Evolutionary conservation across 768 basidiomycete genomes (phyloP).

Genomic region (Suillus fuscotomentosus): DNA sequence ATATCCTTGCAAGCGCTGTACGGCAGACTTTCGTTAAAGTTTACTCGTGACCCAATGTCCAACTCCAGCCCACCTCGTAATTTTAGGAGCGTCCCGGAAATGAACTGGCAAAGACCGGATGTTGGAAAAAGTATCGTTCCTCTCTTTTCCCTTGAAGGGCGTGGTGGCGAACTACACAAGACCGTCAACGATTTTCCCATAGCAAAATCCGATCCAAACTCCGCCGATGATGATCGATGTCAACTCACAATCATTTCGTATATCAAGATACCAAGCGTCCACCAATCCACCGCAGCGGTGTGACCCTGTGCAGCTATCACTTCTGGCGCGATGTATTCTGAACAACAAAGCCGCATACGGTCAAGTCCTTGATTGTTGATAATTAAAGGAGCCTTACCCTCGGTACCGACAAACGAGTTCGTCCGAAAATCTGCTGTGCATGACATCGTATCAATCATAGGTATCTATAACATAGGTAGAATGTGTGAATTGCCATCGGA

Average conservation of each 20-base stretch:
- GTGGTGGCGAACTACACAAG: constrained; percentile 88
- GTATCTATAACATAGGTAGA: constrained; percentile 52
- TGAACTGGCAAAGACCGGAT: constrained; percentile 83
- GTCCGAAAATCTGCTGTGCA: constrained; percentile 98
- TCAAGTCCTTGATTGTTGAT: neutral
- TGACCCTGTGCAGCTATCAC: constrained; percentile 96
- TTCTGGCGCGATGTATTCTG: constrained; percentile 99
- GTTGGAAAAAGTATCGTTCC: constrained; percentile 95
- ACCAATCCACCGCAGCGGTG: constrained; percentile 99
- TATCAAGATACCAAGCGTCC: constrained; percentile 97
- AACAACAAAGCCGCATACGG: neutral
- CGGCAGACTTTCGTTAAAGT: constrained; percentile 11
- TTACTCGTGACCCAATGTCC: neutral
- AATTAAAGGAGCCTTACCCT: constrained; percentile 57
- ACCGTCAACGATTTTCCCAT: constrained; percentile 33
- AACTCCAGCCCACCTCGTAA: constrained; percentile 56
- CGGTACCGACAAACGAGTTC: constrained; percentile 98
- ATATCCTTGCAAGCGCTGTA: constrained; percentile 85
- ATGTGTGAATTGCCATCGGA: constrained; percentile 7
- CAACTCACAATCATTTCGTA: constrained; percentile 96
- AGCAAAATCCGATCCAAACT: constrained; percentile 8
- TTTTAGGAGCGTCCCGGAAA: constrained; percentile 84
- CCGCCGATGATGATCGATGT: constrained; percentile 22
- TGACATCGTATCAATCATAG: constrained; percentile 93
- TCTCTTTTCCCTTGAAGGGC: constrained; percentile 95